These are phyloP conservation scores for Chionographis japonica DNA, from an alignment of 106 monocot genomes.

Conservation along the genomic window DNA sequence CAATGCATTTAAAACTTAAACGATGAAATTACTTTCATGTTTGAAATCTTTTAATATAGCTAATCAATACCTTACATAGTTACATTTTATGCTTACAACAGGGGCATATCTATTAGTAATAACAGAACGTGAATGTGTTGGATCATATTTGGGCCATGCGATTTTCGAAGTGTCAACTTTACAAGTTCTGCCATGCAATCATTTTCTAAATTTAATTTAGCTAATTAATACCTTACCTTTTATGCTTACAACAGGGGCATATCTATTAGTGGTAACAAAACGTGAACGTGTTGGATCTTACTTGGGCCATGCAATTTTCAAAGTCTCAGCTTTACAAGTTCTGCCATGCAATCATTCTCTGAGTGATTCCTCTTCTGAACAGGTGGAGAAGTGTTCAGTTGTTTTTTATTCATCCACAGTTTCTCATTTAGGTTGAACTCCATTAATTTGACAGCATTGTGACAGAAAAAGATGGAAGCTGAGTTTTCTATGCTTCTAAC, in stretches of 20 bases:
- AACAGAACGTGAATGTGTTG: conserved; percentile 67
- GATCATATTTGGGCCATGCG: conserved; percentile 78
- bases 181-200: conserved; percentile 76
- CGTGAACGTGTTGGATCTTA: conserved; percentile 79
- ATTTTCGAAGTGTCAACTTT: conserved; percentile 66
- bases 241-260: conserved; percentile 33
- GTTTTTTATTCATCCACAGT: neutral
- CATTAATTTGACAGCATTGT: conserved; percentile 10
- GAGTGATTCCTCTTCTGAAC: conserved; percentile 46
- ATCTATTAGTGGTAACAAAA: conserved; percentile 71
- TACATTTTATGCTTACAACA: conserved; percentile 5
- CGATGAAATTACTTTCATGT: too few species aligned
- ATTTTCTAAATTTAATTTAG: conserved; percentile 26
- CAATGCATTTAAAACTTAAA: too few species aligned
- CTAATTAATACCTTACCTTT: neutral
- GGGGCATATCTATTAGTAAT: conserved; percentile 79
- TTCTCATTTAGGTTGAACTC: neutral
- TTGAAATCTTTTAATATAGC: too few species aligned
- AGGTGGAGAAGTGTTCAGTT: conserved; percentile 22
- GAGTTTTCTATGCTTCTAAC: conserved; percentile 75
- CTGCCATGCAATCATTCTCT: conserved; percentile 77
- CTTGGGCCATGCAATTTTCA: conserved; percentile 81
- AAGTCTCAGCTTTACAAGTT: conserved; percentile 56
- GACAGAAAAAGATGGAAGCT: conserved; percentile 83
- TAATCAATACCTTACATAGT: too few species aligned